Base-by-base conservation (phyloP, 768 basidiomycete species). In the Hydnomerulius pinastri region DNA sequence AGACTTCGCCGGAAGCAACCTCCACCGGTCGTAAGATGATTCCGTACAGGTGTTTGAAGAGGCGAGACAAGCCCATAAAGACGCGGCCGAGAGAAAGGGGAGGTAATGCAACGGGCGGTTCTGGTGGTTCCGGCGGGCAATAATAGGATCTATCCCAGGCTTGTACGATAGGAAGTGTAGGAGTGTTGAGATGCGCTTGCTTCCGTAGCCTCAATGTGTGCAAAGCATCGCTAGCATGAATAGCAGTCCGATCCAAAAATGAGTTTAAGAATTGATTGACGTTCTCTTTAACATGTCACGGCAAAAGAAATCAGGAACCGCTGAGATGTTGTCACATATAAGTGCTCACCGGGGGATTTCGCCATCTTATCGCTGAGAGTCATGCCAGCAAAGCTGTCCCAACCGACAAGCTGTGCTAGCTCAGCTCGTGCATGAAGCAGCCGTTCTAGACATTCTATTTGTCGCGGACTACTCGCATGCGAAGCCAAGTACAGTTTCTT, bases 61-160 rank as follows among this genome's bases (percentile, higher is more conserved):
- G 74, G 21, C 88, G 78, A 2, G 94, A 95, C n/a, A 98, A 76
- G 4, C 89, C 95, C 78, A 87, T 86, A 63, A 98, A 87, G 56
- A 90, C 86, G 7, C 87, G 89, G n/a, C 97, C 97, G 17, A 92
- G 79, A 2, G 92, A 93, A 54, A 92, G 77, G 24, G 84, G 78
- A 24, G 85, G 83, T 53, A 92, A 72, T 53, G 89, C 70, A 67
- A 88, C 73, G 48, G 88, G 82, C 23, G 92, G 87, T 11, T 85
- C 80, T 24, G 86, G 85, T 10, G 84, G 81, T 67, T 90, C 85
- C 4, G 85, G 85, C 1, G 88, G 87, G 50, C 91, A 88, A 68
- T 93, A 98, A 65, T 86, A 96, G 58, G 98, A 95, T 57, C 94
- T 80, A 70, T 98, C 97, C 97, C 97, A 99, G n/a, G 93, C 86